Base-by-base conservation (phyloP, 1,284 basidiomycete species). In the Exobasidium cylindrosporum region DNA sequence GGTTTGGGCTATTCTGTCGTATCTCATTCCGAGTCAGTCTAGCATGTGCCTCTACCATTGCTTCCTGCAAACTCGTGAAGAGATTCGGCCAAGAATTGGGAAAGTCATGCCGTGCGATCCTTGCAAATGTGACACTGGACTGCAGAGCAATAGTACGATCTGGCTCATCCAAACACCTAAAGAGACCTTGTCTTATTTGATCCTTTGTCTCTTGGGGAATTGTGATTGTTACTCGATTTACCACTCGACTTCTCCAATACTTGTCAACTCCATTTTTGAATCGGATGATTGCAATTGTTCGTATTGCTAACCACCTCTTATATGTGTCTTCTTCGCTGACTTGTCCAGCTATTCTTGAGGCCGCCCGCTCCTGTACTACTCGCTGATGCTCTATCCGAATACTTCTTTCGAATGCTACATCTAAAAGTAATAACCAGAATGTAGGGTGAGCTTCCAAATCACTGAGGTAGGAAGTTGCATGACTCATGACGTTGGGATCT, bases 251-350 rank as follows among this genome's bases (percentile, higher is more conserved):
- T 4, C 77, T 60, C 77, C 77, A 79, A 57, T 63, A 76, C 62
- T 74, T 76, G 55, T 73, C 67, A 58, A 76, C 66, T 30, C 74
- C 77, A 63, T 79, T 77, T 62, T 79, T 79, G 70, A 79, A 73
- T 23, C 77, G 73, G 31, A 79, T 79, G 61, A 76, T 73, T 35
- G 76, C 77, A 1, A 76, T 60, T 55, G 53, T 72, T 53, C 70
- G 70, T 4, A 72, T 66, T 24, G 60, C 44, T 1, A 28, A 46
- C 28, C 44, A 31, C 26, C 47, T 7, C 17, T 31, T 30, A 26
- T 13, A 21, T 11, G n/a, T 47, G n/a, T 45, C 58, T 23, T 55
- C 24, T 2, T 24, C 6, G 10, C 17, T 28, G 50, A 56, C 31
- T 31, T 3, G 24, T 23, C 26, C 52, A 56, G 23, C 53, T 4